Conservation (phyloP, 371 early-diverging fungal genomes). For the Mucor lusitanicus region DNA sequence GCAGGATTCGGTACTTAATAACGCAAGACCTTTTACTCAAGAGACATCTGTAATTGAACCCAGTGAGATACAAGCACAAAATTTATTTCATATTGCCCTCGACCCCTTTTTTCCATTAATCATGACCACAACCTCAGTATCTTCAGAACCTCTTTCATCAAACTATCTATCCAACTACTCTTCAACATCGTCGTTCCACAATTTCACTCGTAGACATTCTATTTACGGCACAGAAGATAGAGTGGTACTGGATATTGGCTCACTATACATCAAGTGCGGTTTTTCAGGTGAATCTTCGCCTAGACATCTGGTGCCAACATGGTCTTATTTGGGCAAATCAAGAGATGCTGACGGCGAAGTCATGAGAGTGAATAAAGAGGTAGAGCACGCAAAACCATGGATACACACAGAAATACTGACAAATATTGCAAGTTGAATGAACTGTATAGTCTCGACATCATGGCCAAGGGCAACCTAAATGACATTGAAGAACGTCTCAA, state of each 20-base stretch:
- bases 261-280: constrained; percentile 82
- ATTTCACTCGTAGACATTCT: constrained; percentile 57
- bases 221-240: constrained; percentile 81
- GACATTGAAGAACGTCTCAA: constrained; percentile 45
- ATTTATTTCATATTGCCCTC: background rate
- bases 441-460: constrained; percentile 56
- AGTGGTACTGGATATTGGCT: constrained; percentile 87
- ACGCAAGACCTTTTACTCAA: background rate
- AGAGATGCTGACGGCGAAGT: constrained; percentile 45
- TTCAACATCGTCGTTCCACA: constrained; percentile 40
- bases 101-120: background rate
- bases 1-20: background rate
- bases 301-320: constrained; percentile 66
- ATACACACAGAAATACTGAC: background rate
- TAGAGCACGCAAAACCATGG: constrained; percentile 2
- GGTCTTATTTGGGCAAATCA: constrained; percentile 35
- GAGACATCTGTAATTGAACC: background rate
- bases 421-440: constrained; percentile 31
- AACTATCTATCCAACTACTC: constrained; percentile 42
- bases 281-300: constrained; percentile 88
- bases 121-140: constrained; percentile 54
- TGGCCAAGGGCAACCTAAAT: constrained; percentile 38
- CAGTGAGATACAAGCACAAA: background rate
- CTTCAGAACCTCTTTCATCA: constrained; percentile 42
- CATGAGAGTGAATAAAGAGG: constrained; percentile 45